Conservation (phyloP, 768 basidiomycete species). For the Tulasnella sp. region DNA sequence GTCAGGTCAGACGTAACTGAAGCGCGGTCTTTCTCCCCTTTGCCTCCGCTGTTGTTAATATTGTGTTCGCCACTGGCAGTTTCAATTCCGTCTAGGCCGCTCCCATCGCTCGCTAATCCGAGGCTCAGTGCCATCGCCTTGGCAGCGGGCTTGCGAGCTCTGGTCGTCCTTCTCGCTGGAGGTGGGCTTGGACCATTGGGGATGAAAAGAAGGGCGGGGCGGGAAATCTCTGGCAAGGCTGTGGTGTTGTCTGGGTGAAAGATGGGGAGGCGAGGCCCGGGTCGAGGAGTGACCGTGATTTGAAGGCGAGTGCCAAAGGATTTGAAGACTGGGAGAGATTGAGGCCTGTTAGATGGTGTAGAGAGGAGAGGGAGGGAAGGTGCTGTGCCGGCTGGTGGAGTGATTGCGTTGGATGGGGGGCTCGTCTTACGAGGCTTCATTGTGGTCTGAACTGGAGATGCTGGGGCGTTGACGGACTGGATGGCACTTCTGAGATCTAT, state of each 20-base stretch:
- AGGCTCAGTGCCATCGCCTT: conserved; percentile 26
- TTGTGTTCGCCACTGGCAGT: conserved; percentile 7
- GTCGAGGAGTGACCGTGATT: conserved; percentile 18
- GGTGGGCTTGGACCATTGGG: conserved; percentile 19
- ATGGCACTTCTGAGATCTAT: conserved; percentile 20
- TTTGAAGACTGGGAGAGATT: background rate
- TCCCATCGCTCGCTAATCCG: conserved; percentile 26
- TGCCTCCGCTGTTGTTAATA: conserved; percentile 18
- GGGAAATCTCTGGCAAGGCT: conserved; percentile 26
- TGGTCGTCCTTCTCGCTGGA: conserved; percentile 19
- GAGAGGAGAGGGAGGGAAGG: conserved; percentile 7
- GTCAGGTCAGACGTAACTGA: conserved; percentile 14
- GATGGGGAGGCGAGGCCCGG: conserved; percentile 25
- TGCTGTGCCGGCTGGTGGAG: conserved; percentile 18
- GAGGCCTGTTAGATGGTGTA: background rate
- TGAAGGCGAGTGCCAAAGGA: background rate
- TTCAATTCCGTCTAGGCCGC: conserved; percentile 19
- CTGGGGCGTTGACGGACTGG: background rate
- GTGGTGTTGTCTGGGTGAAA: conserved; percentile 27
- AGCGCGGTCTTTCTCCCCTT: background rate
- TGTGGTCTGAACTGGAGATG: conserved; percentile 13
- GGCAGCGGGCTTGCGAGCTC: conserved; percentile 27
- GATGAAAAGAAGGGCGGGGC: background rate
- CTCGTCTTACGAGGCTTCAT: conserved; percentile 8
- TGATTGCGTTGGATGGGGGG: conserved; percentile 19